Conservation (phyloP, 352 stramenopile species). For the Globisporangium viniferum region DNA sequence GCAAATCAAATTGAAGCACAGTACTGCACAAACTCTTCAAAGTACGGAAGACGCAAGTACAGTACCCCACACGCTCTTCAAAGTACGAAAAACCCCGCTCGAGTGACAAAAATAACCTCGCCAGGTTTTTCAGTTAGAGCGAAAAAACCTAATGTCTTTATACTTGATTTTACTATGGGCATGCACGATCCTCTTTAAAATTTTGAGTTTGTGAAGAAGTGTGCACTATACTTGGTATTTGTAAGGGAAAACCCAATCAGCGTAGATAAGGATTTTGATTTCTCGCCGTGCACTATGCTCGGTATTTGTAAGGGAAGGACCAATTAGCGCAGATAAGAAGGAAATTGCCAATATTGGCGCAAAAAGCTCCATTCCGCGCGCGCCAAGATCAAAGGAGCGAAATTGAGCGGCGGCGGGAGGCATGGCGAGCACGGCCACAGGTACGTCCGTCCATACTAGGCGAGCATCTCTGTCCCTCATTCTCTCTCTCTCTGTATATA, state of each 20-base stretch:
- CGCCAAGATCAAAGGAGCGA: constrained; percentile 7
- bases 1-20: background rate
- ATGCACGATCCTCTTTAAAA: too few species aligned
- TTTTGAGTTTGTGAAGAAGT: too few species aligned
- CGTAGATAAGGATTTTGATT: too few species aligned
- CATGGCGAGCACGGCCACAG: constrained; percentile 5
- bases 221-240: too few species aligned
- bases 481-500: background rate
- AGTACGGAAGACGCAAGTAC: background rate
- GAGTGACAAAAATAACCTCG: constrained; percentile 6
- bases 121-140: background rate
- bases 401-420: background rate
- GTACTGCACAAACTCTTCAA: background rate
- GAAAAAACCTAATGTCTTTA: background rate
- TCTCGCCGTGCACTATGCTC: too few species aligned
- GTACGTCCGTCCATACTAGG: background rate
- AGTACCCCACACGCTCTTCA: background rate
- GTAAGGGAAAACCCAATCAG: too few species aligned
- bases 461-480: too few species aligned
- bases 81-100: background rate
- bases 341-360: background rate
- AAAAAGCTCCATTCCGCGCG: background rate
- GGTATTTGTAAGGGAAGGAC: too few species aligned
- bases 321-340: too few species aligned
- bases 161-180: too few species aligned